Conservation (phyloP, 2,329 filamentous ascomycete species). For the Aciculosporium take region DNA sequence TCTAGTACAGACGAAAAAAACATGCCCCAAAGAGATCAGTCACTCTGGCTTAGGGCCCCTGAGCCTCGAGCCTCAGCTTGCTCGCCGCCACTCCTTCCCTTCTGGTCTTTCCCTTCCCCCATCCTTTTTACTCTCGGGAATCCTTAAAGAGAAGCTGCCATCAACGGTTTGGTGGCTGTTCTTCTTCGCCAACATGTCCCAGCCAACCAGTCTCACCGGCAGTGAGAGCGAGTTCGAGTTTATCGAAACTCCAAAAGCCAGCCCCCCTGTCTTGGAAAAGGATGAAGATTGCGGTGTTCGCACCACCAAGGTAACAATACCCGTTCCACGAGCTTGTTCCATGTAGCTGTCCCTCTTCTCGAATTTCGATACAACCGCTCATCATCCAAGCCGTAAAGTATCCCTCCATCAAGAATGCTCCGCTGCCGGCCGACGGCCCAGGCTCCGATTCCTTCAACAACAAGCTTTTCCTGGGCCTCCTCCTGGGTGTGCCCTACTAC, state of each 20-base stretch:
- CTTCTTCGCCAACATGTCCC: conserved; percentile 19
- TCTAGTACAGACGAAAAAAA: no score
- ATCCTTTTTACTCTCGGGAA: background rate
- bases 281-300: conserved; percentile 45
- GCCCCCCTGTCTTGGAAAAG: conserved; percentile 45
- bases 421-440: conserved; percentile 77
- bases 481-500: conserved; percentile 62
- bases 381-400: conserved; percentile 10
- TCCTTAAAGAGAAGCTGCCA: background rate
- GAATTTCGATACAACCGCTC: background rate
- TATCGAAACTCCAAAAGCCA: conserved; percentile 26
- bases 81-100: background rate
- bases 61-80: no score
- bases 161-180: conserved; percentile 9
- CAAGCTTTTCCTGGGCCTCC: conserved; percentile 53
- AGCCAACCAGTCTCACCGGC: conserved; percentile 17
- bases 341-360: no score
- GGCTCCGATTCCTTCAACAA: conserved; percentile 84
- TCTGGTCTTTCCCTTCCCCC: no score
- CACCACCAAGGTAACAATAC: conserved; percentile 25
- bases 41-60: no score
- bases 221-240: conserved; percentile 27
- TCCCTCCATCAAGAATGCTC: conserved; percentile 79
- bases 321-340: background rate
- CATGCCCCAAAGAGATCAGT: no score